phyloP scores from a whole-genome alignment of 2,329 filamentous ascomycete genomes.

The Dendrostoma leiphaemia region DNA sequence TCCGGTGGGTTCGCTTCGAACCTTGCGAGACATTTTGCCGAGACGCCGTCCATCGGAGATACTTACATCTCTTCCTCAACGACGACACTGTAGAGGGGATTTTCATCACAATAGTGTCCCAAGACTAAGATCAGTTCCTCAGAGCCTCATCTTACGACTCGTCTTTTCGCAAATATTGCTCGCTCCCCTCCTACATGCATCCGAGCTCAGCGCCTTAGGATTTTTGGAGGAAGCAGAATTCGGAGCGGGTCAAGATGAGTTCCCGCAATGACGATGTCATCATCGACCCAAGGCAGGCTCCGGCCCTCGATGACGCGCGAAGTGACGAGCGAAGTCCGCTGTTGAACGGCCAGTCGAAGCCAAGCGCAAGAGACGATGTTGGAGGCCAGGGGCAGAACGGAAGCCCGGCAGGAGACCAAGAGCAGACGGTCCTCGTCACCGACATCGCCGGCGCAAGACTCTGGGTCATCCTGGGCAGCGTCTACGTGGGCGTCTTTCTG shows the following conservation, averaged over 20 bases:
- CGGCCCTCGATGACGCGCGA: neutral
- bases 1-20: no score
- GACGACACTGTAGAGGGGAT: no score
- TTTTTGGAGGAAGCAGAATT: neutral
- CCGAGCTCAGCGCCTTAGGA: neutral
- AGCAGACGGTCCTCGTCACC: conserved; percentile 46
- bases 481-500: conserved; percentile 61
- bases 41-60: no score
- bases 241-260: neutral
- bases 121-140: no score
- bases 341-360: conserved; percentile 11
- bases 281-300: conserved; percentile 14
- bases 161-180: no score
- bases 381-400: conserved; percentile 2
- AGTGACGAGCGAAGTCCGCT: conserved; percentile 19
- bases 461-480: conserved; percentile 51
- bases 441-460: conserved; percentile 48
- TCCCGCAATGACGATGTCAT: neutral
- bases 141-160: no score
- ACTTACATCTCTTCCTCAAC: no score
- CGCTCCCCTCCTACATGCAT: neutral
- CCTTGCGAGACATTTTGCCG: no score
- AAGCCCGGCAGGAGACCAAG: conserved; percentile 33
- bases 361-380: neutral
- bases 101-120: no score